Percentiles rank a stretch among this genome's conserved stretches.
phyloP scores from a whole-genome alignment of 331 rosid species.

The Quercus lobata region DNA sequence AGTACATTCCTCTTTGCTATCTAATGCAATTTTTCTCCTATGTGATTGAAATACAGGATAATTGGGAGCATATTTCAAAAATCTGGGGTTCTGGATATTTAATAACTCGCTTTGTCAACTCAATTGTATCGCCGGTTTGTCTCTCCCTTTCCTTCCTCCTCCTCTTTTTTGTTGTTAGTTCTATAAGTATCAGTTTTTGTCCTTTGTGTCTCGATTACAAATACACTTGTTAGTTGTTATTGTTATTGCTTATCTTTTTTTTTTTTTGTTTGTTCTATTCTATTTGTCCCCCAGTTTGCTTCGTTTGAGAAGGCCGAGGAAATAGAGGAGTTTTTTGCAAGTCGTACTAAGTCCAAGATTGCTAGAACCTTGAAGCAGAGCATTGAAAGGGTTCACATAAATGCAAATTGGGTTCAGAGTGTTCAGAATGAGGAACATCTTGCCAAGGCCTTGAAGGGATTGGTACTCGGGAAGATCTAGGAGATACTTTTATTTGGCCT shows the following conservation, averaged over 20 bases:
- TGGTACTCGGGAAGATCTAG: constrained; percentile 49
- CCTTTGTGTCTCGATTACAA: background rate
- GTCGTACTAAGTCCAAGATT: constrained; percentile 35
- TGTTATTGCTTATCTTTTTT: background rate
- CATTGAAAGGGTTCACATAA: constrained; percentile 66
- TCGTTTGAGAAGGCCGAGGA: constrained; percentile 76
- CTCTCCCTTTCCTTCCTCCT: background rate
- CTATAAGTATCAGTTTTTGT: background rate
- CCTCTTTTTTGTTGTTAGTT: background rate
- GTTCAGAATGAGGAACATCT: constrained; percentile 51
- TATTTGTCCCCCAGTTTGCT: constrained; percentile 58
- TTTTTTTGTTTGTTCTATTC: background rate
- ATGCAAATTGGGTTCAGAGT: constrained; percentile 70
- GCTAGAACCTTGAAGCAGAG: constrained; percentile 90
- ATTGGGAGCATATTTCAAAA: constrained; percentile 51
- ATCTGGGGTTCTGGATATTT: constrained; percentile 46
- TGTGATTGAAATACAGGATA: constrained; percentile 38
- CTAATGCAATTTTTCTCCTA: background rate
- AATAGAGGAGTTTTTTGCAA: constrained; percentile 73
- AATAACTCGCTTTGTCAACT: constrained; percentile 63
- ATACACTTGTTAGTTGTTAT: background rate
- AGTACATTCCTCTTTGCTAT: no score
- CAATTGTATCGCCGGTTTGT: constrained; percentile 72
- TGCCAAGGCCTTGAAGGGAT: constrained; percentile 39
- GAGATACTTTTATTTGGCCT: background rate